phyloP scores from a whole-genome alignment of 768 basidiomycete species.

The Macrocybe gigantea region DNA sequence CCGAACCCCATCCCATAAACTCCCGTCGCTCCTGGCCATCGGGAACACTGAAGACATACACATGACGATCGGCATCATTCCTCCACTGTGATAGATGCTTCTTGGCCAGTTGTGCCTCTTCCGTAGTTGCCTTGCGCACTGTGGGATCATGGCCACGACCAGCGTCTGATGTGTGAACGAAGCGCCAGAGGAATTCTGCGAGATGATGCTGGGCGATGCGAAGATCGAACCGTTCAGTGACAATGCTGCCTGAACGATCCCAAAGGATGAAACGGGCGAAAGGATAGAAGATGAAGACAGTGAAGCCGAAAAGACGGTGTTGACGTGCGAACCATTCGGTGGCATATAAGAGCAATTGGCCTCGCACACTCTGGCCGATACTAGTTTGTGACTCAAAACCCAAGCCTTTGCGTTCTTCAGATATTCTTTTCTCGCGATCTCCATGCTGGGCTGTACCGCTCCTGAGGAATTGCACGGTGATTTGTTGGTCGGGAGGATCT shows the following conservation, averaged over 20 bases:
- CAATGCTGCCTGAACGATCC: neutral
- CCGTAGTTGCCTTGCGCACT: neutral
- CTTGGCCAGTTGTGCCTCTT: neutral
- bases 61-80: neutral
- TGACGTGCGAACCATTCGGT: neutral
- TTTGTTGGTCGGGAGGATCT: too few relatives aligned
- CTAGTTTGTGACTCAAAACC: too few relatives aligned
- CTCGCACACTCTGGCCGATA: too few relatives aligned
- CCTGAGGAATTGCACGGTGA: too few relatives aligned
- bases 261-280: neutral
- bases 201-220: neutral
- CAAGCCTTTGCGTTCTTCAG: too few relatives aligned
- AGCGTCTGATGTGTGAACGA: neutral
- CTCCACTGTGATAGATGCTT: neutral
- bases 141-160: neutral
- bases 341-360: neutral
- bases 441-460: too few relatives aligned
- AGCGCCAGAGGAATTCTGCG: neutral
- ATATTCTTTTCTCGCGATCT: too few relatives aligned
- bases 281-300: neutral
- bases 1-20: conserved; percentile 3
- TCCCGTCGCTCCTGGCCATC: neutral
- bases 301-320: neutral
- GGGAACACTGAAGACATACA: neutral
- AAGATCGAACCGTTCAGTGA: neutral